phyloP scores from a whole-genome alignment of 164 flowering plant species.

The Umbilicus rupestris region DNA sequence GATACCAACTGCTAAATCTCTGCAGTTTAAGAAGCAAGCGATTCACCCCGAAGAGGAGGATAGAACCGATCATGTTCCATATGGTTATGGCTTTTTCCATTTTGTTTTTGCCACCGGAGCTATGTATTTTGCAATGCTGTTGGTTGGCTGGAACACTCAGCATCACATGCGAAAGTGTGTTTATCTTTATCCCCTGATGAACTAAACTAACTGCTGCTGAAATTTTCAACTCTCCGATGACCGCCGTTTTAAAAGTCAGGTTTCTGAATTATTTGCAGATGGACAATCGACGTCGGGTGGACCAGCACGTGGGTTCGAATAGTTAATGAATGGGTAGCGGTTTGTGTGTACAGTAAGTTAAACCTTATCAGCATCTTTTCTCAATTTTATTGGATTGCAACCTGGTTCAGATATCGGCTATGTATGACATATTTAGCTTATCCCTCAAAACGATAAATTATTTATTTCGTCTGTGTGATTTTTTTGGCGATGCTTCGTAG shows the following conservation, averaged over 20 bases:
- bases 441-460: background rate
- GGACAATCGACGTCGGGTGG: constrained; percentile 98
- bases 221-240: no score
- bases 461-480: background rate
- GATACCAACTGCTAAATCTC: constrained; percentile 15
- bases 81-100: constrained; percentile 59
- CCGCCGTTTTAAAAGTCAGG: background rate
- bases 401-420: background rate
- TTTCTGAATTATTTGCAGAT: constrained; percentile 32
- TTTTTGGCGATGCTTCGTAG: no score
- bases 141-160: constrained; percentile 77
- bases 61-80: constrained; percentile 63
- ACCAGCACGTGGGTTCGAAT: constrained; percentile 92
- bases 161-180: constrained; percentile 68
- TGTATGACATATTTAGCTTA: background rate
- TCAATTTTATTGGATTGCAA: background rate
- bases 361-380: background rate
- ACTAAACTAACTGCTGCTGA: no score
- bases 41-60: constrained; percentile 4
- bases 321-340: constrained; percentile 86
- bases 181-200: background rate
- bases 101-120: constrained; percentile 89
- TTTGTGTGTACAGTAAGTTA: constrained; percentile 66
- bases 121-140: constrained; percentile 87
- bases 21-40: constrained; percentile 70